These are phyloP conservation scores for Pleurotus cornucopiae DNA, from an alignment of 768 basidiomycete species.

Conservation along the genomic window DNA sequence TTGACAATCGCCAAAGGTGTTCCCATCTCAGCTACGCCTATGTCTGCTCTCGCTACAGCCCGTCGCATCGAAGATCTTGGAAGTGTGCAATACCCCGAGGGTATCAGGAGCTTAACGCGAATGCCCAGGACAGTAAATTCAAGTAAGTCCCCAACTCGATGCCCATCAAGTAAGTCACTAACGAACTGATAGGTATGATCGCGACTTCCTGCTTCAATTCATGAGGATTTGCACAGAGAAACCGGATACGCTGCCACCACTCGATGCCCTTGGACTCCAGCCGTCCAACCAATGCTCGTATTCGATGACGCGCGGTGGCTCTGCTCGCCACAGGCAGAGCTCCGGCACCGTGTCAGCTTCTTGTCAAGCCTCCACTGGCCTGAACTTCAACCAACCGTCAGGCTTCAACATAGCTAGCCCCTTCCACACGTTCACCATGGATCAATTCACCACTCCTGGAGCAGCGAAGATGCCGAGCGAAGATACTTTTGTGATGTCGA, in stretches of 20 bases:
- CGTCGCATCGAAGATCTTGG: conserved; percentile 81
- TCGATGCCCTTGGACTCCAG: conserved; percentile 90
- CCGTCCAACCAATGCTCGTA: conserved; percentile 55
- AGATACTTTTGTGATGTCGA: conserved; percentile 55
- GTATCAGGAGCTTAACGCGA: conserved; percentile 77
- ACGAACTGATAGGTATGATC: conserved; percentile 69
- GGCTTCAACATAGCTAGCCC: conserved; percentile 48
- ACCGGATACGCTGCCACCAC: conserved; percentile 82
- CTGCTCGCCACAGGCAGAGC: conserved; percentile 53
- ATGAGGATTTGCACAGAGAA: conserved; percentile 94
- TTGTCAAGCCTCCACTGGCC: conserved; percentile 44
- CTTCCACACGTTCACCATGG: conserved; percentile 29
- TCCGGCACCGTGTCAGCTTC: conserved; percentile 33
- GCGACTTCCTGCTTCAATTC: conserved; percentile 96
- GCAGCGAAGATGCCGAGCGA: conserved; percentile 62
- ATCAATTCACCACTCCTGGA: conserved; percentile 34
- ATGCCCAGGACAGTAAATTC: conserved; percentile 86
- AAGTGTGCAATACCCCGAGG: conserved; percentile 76
- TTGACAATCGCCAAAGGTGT: conserved; percentile 49
- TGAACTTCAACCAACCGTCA: conserved; percentile 24
- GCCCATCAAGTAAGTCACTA: not conserved
- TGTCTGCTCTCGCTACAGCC: conserved; percentile 75
- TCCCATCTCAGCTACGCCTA: conserved; percentile 39
- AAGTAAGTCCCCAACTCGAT: conserved; percentile 38
- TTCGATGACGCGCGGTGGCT: conserved; percentile 56